A percentile compares a stretch with the other conserved stretches of the same genome.
phyloP scores from a whole-genome alignment of 163 green algal species.

The Chlorella variabilis region DNA sequence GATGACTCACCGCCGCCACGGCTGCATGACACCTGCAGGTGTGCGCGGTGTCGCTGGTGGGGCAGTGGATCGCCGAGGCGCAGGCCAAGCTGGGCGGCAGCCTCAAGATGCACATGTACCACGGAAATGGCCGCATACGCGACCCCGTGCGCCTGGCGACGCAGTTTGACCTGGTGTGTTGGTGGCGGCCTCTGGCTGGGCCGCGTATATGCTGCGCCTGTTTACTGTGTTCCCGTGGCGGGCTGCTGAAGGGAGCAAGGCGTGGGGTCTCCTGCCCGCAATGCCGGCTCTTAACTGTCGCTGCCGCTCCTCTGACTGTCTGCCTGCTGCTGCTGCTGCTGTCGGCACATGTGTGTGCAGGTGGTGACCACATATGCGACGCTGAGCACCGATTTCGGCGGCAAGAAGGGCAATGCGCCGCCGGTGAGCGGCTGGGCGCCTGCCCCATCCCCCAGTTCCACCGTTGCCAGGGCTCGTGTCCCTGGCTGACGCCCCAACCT shows the following conservation, averaged over 20 bases:
- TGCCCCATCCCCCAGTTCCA: background rate
- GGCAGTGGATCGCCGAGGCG: conserved; percentile 75
- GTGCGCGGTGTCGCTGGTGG: conserved; percentile 71
- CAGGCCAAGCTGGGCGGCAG: conserved; percentile 43
- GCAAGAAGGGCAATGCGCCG: background rate
- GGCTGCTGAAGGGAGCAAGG: too few relatives aligned
- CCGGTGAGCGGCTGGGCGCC: background rate
- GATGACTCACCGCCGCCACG: too few relatives aligned
- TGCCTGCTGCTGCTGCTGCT: too few relatives aligned
- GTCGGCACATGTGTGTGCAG: background rate
- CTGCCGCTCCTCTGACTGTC: too few relatives aligned
- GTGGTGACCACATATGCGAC: conserved; percentile 75
- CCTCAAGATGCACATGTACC: conserved; percentile 59
- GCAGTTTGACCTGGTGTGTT: conserved; percentile 68
- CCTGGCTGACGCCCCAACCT: too few relatives aligned
- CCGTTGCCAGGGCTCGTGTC: too few relatives aligned
- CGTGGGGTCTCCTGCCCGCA: too few relatives aligned
- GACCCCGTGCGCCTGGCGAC: conserved; percentile 48
- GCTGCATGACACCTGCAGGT: too few relatives aligned
- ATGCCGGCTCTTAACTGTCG: too few relatives aligned
- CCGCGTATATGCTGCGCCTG: background rate
- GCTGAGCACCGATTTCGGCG: conserved; percentile 53
- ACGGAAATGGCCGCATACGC: conserved; percentile 31
- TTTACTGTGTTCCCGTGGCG: too few relatives aligned
- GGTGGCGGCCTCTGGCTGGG: background rate